Evolutionary conservation across 1,284 basidiomycete species (phyloP).

Genomic region (Pisolithus thermaeus): DNA sequence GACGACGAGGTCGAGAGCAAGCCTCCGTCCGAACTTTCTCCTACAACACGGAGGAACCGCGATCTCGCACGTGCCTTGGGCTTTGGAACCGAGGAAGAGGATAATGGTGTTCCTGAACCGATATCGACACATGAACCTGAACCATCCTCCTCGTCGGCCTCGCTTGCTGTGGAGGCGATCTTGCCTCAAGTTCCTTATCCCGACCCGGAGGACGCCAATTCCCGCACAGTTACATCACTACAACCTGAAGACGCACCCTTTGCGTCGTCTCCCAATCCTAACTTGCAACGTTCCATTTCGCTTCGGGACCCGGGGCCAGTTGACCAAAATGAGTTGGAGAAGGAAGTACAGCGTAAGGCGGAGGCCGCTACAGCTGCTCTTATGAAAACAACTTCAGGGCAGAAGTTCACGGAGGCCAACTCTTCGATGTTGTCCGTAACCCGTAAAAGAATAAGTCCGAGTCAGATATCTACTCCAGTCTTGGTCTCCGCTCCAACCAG

Average conservation of each 20-base stretch:
- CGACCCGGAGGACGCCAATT: slow-evolving; percentile 14
- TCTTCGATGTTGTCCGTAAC: slow-evolving; percentile 35
- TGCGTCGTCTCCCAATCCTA: slow-evolving; percentile 16
- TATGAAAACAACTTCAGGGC: slow-evolving; percentile 51
- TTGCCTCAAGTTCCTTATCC: slow-evolving; percentile 19
- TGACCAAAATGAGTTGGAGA: slow-evolving; percentile 48
- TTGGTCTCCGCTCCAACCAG: slow-evolving; percentile 71
- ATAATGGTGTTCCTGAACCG: slow-evolving; percentile 17
- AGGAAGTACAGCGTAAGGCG: slow-evolving; percentile 63
- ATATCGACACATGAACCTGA: slow-evolving; percentile 13
- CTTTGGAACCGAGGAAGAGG: slow-evolving; percentile 47
- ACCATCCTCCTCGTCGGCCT: slow-evolving; percentile 21
- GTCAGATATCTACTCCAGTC: slow-evolving; percentile 68
- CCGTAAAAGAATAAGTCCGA: slow-evolving; percentile 60
- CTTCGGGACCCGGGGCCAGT: slow-evolving; percentile 35
- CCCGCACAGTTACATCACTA: neutral
- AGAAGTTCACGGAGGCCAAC: slow-evolving; percentile 39
- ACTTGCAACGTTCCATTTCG: slow-evolving; percentile 28
- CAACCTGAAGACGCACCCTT: slow-evolving; percentile 3
- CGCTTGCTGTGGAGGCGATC: slow-evolving; percentile 26
- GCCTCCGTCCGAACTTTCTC: slow-evolving; percentile 34
- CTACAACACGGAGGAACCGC: slow-evolving; percentile 54
- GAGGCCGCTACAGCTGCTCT: slow-evolving; percentile 67
- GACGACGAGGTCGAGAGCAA: slow-evolving; percentile 23
- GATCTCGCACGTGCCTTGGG: slow-evolving; percentile 63